phyloP scores from a whole-genome alignment of 345 rosid species.

The Pugionium cornutum region DNA sequence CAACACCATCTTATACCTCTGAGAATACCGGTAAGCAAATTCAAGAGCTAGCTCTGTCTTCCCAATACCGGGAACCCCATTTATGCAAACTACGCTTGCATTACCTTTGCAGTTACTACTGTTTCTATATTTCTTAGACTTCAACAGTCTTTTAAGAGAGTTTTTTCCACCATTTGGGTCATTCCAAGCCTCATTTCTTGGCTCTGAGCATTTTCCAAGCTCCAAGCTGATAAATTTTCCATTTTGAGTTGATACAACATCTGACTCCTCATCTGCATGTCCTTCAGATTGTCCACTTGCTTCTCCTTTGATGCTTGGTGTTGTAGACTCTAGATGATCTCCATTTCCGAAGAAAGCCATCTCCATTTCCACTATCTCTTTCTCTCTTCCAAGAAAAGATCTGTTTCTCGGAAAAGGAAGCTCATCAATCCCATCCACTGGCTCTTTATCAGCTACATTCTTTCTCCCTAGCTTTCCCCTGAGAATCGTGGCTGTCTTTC shows the following conservation, averaged over 20 bases:
- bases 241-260: slow-evolving; percentile 44
- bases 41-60: slow-evolving; percentile 92
- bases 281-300: slow-evolving; percentile 80
- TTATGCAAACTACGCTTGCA: slow-evolving; percentile 63
- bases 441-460: slow-evolving; percentile 59
- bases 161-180: slow-evolving; percentile 59
- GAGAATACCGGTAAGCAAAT: slow-evolving; percentile 72
- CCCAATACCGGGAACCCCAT: slow-evolving; percentile 76
- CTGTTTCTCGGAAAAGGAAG: slow-evolving; percentile 75
- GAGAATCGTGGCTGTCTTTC: slow-evolving; percentile 54
- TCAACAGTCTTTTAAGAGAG: slow-evolving; percentile 60
- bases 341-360: slow-evolving; percentile 64
- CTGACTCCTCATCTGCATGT: slow-evolving; percentile 77
- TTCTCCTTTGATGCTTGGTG: slow-evolving; percentile 57
- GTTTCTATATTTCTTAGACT: slow-evolving; percentile 65
- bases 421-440: slow-evolving; percentile 56
- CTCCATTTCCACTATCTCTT: slow-evolving; percentile 75
- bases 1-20: slow-evolving; percentile 85
- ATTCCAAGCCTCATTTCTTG: slow-evolving; percentile 61
- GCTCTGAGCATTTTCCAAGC: slow-evolving; percentile 65
- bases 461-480: slow-evolving; percentile 78
- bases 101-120: slow-evolving; percentile 53
- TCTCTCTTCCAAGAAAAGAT: slow-evolving; percentile 75
- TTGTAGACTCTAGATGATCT: slow-evolving; percentile 50
- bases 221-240: slow-evolving; percentile 69